Evolutionary conservation across 768 basidiomycete species (phyloP).

Genomic region (Boletellus ananas): DNA sequence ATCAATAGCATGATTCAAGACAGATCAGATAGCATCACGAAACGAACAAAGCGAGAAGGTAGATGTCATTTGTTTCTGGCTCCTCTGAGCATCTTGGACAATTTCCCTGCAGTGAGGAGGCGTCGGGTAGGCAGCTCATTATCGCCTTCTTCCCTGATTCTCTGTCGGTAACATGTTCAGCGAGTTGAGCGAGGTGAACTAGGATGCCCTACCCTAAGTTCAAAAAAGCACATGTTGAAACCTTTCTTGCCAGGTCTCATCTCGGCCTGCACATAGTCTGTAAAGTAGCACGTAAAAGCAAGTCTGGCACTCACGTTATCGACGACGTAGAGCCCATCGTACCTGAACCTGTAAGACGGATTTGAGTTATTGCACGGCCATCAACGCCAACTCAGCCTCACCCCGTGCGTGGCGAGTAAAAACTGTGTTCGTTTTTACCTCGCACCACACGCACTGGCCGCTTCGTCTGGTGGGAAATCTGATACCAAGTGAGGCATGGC

Average conservation of each 20-base stretch:
- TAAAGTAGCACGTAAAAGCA: background rate
- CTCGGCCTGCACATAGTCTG: constrained; percentile 15
- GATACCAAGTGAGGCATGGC: background rate
- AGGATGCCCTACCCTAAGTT: constrained; percentile 18
- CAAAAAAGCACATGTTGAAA: constrained; percentile 29
- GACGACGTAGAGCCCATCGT: constrained; percentile 32
- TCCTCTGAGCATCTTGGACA: constrained; percentile 12
- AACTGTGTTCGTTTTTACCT: constrained; percentile 19
- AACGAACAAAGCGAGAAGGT: background rate
- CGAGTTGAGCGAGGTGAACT: background rate
- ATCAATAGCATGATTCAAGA: constrained; percentile 11
- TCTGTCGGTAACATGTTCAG: constrained; percentile 13
- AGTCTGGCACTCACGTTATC: constrained; percentile 14
- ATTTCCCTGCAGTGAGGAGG: constrained; percentile 7
- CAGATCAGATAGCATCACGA: background rate
- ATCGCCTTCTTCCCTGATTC: constrained; percentile 22
- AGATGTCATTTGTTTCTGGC: background rate
- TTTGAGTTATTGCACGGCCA: background rate
- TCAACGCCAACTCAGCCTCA: constrained; percentile 3
- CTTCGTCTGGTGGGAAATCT: constrained; percentile 30
- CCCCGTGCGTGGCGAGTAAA: constrained; percentile 24
- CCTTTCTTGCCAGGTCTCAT: constrained; percentile 18
- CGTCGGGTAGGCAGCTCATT: constrained; percentile 19
- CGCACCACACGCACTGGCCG: constrained; percentile 38
- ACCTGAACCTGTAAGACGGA: constrained; percentile 24